Base-by-base conservation (phyloP, 495 filamentous ascomycete species). In the Entonaema liquescens region DNA sequence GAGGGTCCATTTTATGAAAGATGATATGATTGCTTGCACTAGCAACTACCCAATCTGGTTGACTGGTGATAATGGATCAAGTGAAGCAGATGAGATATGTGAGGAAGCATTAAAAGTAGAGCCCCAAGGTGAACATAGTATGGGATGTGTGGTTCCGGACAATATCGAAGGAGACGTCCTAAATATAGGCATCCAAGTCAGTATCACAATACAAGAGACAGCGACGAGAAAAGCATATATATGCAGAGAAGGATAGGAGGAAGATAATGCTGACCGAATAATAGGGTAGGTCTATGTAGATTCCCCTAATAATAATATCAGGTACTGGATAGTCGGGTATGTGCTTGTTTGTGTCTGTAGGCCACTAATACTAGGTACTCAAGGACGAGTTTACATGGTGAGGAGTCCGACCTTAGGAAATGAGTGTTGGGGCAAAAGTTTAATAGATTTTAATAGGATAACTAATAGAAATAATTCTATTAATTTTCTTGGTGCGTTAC, bases 1-100 rank as follows among this genome's bases (percentile, higher is more conserved):
- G 42, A 38, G 29, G 23, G n/a, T 65, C 70, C 70, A 73, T 73
- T 33, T 57, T 42, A 33, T 31, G 1, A 5, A 15, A 28, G 12
- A 38, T 15, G 28, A 35, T 33, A 35, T 25, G n/a, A 25, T 44
- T 23, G n/a, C 8, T 12, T 47, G 33, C 1, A 21, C 15, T 33
- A 11, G 3, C 8, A 23, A 15, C 3, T 8, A 47, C 11, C 17
- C 11, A 2, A 19, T 11, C 19, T 23, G 42, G 17, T 47, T 47
- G 42, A 9, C 17, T 9, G 17, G 21, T 19, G 11, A 17, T 2
- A 21, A 8, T 47, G 2, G 6, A 47, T 19, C 42, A 47, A 9
- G 19, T 21, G 6, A 47, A 19, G 42, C 17, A 21, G 8, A 47
- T 11, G 7, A 17, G 17, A 47, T 23, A 17, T 19, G 9, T 12